phyloP scores from a whole-genome alignment of 805 yeast species.

The Clavispora vitiphila region DNA sequence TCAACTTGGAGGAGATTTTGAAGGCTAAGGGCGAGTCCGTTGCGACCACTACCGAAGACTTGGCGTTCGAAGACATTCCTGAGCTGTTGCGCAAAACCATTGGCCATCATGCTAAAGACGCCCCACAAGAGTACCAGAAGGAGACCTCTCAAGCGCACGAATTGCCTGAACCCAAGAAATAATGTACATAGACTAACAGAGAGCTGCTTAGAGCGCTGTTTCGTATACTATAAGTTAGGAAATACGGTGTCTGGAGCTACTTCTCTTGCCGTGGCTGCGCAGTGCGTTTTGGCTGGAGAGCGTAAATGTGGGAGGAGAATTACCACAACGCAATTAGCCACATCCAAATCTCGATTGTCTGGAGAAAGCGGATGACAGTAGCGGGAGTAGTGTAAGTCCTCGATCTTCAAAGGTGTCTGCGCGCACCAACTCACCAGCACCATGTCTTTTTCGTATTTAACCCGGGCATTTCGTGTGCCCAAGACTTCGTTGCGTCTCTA shows the following conservation, averaged over 20 bases:
- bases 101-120: conserved; percentile 67
- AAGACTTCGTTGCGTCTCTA: neutral
- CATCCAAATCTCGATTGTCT: too few relatives aligned
- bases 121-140: conserved; percentile 42
- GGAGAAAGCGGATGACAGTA: too few relatives aligned
- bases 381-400: too few relatives aligned
- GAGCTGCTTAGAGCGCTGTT: too few relatives aligned
- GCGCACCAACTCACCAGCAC: neutral
- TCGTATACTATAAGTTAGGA: too few relatives aligned
- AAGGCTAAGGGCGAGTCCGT: conserved; percentile 72
- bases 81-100: conserved; percentile 45
- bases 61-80: conserved; percentile 66
- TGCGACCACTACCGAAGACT: conserved; percentile 58
- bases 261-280: too few relatives aligned
- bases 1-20: conserved; percentile 77
- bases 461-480: neutral
- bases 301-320: too few relatives aligned
- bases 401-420: too few relatives aligned
- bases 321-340: too few relatives aligned
- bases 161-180: conserved; percentile 1
- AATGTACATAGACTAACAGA: neutral
- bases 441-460: neutral
- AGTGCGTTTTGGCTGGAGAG: too few relatives aligned
- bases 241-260: too few relatives aligned
- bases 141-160: conserved; percentile 6